A percentile compares a stretch with the other conserved stretches of the same genome.
phyloP scores from a whole-genome alignment of 106 monocot species.

The Chionographis japonica region DNA sequence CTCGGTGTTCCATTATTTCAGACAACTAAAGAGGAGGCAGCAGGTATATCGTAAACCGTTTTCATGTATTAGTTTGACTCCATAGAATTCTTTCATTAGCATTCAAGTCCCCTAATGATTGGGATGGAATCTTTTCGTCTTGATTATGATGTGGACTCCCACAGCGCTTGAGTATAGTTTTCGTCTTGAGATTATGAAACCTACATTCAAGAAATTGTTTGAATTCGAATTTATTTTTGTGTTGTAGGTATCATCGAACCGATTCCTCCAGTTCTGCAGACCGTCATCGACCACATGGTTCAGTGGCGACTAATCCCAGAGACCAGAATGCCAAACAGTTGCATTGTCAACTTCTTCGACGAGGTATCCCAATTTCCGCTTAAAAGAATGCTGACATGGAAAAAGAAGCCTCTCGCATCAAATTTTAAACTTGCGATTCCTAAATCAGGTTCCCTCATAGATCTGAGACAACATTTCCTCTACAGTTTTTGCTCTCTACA shows the following conservation, averaged over 20 bases:
- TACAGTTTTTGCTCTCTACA: background rate
- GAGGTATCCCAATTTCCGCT: conserved; percentile 44
- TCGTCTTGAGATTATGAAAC: no score
- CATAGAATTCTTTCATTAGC: background rate
- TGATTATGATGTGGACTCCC: no score
- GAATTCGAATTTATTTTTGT: background rate
- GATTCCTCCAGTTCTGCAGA: conserved; percentile 60
- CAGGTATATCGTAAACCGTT: conserved; percentile 32
- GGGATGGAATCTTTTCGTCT: no score
- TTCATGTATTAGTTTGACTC: background rate
- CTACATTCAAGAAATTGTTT: no score
- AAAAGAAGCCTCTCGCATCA: no score
- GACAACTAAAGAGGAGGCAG: conserved; percentile 54
- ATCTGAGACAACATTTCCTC: background rate
- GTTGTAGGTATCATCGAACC: conserved; percentile 64
- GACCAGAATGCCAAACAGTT: conserved; percentile 80
- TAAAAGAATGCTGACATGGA: background rate
- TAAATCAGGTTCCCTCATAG: background rate
- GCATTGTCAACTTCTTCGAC: conserved; percentile 94
- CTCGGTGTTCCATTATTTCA: conserved; percentile 94
- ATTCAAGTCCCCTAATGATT: no score
- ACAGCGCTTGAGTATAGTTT: no score
- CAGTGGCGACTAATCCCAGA: conserved; percentile 91
- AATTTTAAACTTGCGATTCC: background rate
- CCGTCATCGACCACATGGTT: conserved; percentile 74